Conservation (phyloP, 768 basidiomycete genomes). For the Zangia roseola region DNA sequence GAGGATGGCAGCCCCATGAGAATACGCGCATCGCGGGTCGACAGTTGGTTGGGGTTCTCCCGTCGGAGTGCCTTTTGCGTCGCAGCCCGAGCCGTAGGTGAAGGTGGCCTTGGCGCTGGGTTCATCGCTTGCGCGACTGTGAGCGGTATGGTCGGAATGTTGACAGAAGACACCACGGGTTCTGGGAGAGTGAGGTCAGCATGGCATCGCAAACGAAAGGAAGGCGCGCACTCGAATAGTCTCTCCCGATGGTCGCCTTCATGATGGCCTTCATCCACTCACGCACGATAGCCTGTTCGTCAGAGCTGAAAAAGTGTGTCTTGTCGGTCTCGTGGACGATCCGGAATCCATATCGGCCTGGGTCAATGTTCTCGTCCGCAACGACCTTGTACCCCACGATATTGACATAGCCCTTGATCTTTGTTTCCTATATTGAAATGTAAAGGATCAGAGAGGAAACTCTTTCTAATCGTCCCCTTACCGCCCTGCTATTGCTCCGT, state of each 20-base stretch:
- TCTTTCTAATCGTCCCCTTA: slow-evolving; percentile 4
- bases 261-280: slow-evolving; percentile 99
- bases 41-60: slow-evolving; percentile 82
- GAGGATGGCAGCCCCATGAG: slow-evolving; percentile 57
- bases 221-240: slow-evolving; percentile 76
- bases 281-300: slow-evolving; percentile 80
- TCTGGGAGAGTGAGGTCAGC: slow-evolving; percentile 44
- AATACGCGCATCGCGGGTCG: slow-evolving; percentile 74
- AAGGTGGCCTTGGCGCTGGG: slow-evolving; percentile 92
- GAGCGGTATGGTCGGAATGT: slow-evolving; percentile 94
- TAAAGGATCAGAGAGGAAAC: background rate
- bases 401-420: slow-evolving; percentile 96
- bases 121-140: slow-evolving; percentile 96
- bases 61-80: slow-evolving; percentile 84
- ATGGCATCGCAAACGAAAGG: background rate
- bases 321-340: slow-evolving; percentile 88
- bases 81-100: slow-evolving; percentile 82
- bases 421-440: slow-evolving; percentile 63
- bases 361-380: slow-evolving; percentile 87
- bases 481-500: slow-evolving; percentile 63
- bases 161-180: slow-evolving; percentile 93
- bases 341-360: slow-evolving; percentile 93
- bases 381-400: slow-evolving; percentile 90
- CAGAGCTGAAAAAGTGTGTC: slow-evolving; percentile 88
- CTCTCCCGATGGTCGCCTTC: slow-evolving; percentile 96